Evolutionary conservation across 2,329 filamentous ascomycete genomes (phyloP), one percentile per base, ranked within the genome.

Genomic region (Hortaea werneckii): DNA sequence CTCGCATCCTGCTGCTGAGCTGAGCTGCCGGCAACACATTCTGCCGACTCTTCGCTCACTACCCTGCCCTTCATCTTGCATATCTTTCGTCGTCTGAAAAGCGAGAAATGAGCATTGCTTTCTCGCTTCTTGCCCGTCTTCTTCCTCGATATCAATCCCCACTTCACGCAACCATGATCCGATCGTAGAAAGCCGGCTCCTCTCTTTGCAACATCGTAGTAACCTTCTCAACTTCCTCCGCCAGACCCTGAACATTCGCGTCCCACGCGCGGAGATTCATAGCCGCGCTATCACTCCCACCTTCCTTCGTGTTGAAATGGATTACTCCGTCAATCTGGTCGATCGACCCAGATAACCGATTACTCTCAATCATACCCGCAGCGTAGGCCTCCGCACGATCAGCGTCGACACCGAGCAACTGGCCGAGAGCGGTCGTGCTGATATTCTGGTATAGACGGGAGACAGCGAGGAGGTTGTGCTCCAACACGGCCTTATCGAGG

Each of bases 351-450:
- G 83, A 79, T 43, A 98, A 68, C 29, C 92, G 80, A 7, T 87
- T 88, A 66, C 95, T 89, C 71, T 96, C 89, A 57, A 98, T 87
- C 92, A 98, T 98, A 56, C 80, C 77, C 4, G 90, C 88, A 9
- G 90, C 92, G 44, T 92, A 95, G 48, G 85, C 82, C 71, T 98
- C 92, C 3, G 90, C 90, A 64, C 82, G 84, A 43, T 85, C 85
- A 0, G 79, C 79, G 48, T 86, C 79, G 4, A 95, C 74, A 0
- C 86, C 88, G 10, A 98, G 72, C 34, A 95, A 75, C 35, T 75
- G 70, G 0, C 83, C 92, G 1, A 98, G 74, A 27, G 82, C 81
- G 47, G 85, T 82, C 54, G 75, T 62, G 50, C 71, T 54, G 59
- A 79, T 67, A 63, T 77, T 68, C 58, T 70, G 54, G 65, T 76